A percentile compares a stretch with the other conserved stretches of the same genome.
These are phyloP conservation scores for Omphalotus olearius DNA, from an alignment of 1,284 basidiomycete genomes.

Conservation along the genomic window DNA sequence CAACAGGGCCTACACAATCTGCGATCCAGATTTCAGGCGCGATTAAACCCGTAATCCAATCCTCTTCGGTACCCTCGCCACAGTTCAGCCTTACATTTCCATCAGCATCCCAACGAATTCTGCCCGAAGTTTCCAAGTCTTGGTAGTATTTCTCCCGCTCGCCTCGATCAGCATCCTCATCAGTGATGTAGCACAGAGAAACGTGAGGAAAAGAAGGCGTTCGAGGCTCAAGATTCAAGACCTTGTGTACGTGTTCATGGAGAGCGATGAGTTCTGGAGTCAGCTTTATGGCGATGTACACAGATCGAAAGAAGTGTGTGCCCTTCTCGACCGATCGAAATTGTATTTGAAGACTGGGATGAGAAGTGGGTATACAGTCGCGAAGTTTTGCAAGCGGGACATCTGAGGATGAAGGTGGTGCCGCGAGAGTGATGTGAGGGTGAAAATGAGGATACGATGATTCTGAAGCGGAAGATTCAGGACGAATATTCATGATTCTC, in stretches of 20 bases:
- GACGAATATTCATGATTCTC: slow-evolving; percentile 30
- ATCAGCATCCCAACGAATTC: slow-evolving; percentile 23
- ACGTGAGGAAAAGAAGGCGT: slow-evolving; percentile 63
- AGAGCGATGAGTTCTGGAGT: slow-evolving; percentile 43
- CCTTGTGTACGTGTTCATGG: slow-evolving; percentile 41
- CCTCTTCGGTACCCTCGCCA: slow-evolving; percentile 22
- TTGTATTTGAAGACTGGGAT: slow-evolving; percentile 29
- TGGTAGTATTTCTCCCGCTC: slow-evolving; percentile 32
- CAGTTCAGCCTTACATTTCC: slow-evolving; percentile 28
- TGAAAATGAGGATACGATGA: slow-evolving; percentile 55
- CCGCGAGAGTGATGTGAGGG: slow-evolving; percentile 68
- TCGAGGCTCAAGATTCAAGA: slow-evolving; percentile 36
- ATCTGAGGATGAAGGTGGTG: slow-evolving; percentile 33
- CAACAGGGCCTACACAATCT: slow-evolving; percentile 58
- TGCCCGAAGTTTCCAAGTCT: slow-evolving; percentile 32
- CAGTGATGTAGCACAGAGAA: slow-evolving; percentile 66
- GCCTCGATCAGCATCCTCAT: slow-evolving; percentile 44
- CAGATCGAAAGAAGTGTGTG: slow-evolving; percentile 63
- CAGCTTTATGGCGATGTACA: slow-evolving; percentile 50
- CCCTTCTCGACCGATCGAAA: slow-evolving; percentile 55
- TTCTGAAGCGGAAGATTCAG: slow-evolving; percentile 18
- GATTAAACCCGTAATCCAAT: slow-evolving; percentile 41
- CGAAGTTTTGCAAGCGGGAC: slow-evolving; percentile 30
- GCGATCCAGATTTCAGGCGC: slow-evolving; percentile 59
- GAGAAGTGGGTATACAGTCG: slow-evolving; percentile 33